A percentile compares a stretch with the other conserved stretches of the same genome.
These are phyloP conservation scores for Nemania sp. DNA, from an alignment of 2,329 filamentous ascomycete species.

Conservation along the genomic window DNA sequence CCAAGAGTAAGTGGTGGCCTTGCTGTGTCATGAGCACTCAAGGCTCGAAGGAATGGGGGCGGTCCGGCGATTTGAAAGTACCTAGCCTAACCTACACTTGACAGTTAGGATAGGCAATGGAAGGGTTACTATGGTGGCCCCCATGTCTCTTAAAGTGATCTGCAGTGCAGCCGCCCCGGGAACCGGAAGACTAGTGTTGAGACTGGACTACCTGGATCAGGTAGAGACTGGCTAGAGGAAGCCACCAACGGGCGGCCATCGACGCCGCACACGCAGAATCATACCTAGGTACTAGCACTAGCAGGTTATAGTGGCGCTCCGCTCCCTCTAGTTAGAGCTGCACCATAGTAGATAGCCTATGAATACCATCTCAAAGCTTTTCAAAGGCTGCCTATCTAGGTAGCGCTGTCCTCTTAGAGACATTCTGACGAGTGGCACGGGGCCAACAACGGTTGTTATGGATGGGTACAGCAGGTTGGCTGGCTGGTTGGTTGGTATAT, in stretches of 20 bases:
- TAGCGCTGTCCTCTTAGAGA: neutral
- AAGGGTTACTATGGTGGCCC: conserved; percentile 1
- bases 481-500: neutral
- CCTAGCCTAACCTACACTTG: no score
- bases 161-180: conserved; percentile 10
- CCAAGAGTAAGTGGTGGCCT: neutral
- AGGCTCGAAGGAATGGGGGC: neutral
- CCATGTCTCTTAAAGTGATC: conserved; percentile 13
- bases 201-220: neutral
- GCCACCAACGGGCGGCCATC: conserved; percentile 11
- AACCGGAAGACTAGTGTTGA: conserved; percentile 11
- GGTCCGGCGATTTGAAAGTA: neutral
- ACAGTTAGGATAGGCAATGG: neutral
- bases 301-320: neutral
- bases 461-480: neutral
- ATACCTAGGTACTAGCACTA: neutral
- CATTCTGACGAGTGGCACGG: conserved; percentile 7
- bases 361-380: neutral
- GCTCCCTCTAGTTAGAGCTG: neutral
- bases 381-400: neutral
- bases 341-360: neutral
- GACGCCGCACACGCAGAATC: conserved; percentile 10
- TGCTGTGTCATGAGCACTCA: conserved; percentile 9
- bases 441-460: conserved; percentile 10
- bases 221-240: conserved; percentile 2